A percentile compares a stretch with the other conserved stretches of the same genome.
These are phyloP conservation scores for Cladosporium oxysporum DNA, from an alignment of 2,329 filamentous ascomycete species.

Conservation along the genomic window DNA sequence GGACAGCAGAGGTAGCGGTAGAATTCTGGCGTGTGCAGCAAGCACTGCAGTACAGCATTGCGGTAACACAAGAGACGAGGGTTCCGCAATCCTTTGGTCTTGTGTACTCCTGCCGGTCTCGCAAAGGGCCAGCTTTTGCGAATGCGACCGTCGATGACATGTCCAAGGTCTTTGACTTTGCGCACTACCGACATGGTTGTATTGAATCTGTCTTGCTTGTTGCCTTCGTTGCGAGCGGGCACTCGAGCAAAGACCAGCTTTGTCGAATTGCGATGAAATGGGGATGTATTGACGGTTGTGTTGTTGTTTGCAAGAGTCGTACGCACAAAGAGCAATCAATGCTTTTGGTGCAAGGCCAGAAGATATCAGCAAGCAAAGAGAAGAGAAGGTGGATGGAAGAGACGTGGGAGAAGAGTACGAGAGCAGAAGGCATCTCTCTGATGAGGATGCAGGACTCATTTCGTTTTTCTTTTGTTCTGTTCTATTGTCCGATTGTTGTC, in stretches of 20 bases:
- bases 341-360: background rate
- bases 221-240: background rate
- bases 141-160: background rate
- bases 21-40: constrained; percentile 21
- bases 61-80: constrained; percentile 20
- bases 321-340: constrained; percentile 1
- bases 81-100: constrained; percentile 12
- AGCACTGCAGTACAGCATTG: constrained; percentile 21
- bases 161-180: background rate
- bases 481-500: constrained; percentile 5
- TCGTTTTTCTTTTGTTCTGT: constrained; percentile 9
- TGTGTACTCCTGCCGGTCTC: background rate
- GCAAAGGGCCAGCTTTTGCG: constrained; percentile 1
- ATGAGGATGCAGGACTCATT: constrained; percentile 3
- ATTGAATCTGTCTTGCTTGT: background rate
- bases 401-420: background rate
- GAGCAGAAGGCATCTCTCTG: background rate
- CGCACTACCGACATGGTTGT: background rate
- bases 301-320: background rate
- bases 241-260: constrained; percentile 10
- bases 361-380: background rate
- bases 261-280: background rate
- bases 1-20: background rate
- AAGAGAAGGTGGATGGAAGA: background rate
- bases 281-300: background rate